A percentile compares a stretch with the other conserved stretches of the same genome.
Evolutionary conservation across 495 filamentous ascomycete species (phyloP).

Genomic region (Neurospora sp.): DNA sequence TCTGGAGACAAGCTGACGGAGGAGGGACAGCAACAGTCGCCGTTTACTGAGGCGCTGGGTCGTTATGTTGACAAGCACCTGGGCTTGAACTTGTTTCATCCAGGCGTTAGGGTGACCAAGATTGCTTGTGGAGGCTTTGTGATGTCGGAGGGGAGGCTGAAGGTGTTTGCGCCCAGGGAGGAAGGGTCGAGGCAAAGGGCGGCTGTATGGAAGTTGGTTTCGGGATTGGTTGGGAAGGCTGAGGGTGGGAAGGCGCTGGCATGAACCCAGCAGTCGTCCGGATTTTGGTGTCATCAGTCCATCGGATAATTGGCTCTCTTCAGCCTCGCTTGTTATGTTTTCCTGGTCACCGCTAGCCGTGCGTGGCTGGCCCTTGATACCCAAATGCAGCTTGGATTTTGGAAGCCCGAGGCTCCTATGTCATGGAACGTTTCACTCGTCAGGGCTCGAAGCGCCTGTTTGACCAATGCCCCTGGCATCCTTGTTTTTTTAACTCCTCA

Average conservation of each 20-base stretch:
- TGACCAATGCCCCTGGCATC: no score
- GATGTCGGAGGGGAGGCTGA: slow-evolving; percentile 32
- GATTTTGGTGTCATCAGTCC: neutral
- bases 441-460: no score
- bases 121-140: slow-evolving; percentile 37
- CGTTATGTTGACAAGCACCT: slow-evolving; percentile 30
- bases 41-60: slow-evolving; percentile 34
- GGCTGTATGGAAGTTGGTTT: slow-evolving; percentile 8
- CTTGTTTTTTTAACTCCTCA: no score
- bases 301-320: neutral
- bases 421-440: no score
- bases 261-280: neutral
- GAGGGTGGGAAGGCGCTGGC: neutral
- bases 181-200: neutral
- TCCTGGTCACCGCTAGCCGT: neutral
- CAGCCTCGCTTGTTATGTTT: neutral
- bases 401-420: neutral
- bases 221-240: slow-evolving; percentile 9
- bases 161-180: slow-evolving; percentile 25
- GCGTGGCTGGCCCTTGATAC: neutral
- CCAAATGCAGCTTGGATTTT: neutral
- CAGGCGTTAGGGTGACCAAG: slow-evolving; percentile 30
- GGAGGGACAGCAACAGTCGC: slow-evolving; percentile 11
- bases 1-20: neutral
- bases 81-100: slow-evolving; percentile 35